Percentiles rank a stretch among this genome's conserved stretches.
phyloP scores from a whole-genome alignment of 108 stramenopile species.

The Cyclotella distinguenda region DNA sequence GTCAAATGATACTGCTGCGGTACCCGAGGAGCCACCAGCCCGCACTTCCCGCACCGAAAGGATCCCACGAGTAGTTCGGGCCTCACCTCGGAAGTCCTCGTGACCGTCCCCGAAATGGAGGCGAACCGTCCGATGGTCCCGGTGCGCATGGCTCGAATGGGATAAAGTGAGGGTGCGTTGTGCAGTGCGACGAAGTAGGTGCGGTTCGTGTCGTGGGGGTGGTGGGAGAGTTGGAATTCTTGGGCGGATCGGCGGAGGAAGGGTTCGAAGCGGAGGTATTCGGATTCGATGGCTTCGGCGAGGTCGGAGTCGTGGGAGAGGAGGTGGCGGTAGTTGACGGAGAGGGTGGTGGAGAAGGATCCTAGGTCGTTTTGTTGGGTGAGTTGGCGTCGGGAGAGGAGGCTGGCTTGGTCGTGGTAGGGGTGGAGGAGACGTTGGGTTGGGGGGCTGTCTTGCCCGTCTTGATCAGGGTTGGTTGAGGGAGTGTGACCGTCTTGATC shows the following conservation, averaged over 20 bases:
- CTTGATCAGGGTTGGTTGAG: neutral
- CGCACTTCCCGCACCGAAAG: slow-evolving; percentile 95
- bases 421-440: slow-evolving; percentile 55
- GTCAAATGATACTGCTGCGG: slow-evolving; percentile 97
- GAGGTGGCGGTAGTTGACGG: slow-evolving; percentile 74
- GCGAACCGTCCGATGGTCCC: slow-evolving; percentile 78
- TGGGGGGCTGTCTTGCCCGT: neutral
- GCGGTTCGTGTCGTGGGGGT: neutral
- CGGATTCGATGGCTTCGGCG: slow-evolving; percentile 80
- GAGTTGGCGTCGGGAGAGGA: slow-evolving; percentile 60
- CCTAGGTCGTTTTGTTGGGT: slow-evolving; percentile 8
- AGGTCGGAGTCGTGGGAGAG: slow-evolving; percentile 64
- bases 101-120: slow-evolving; percentile 90
- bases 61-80: slow-evolving; percentile 95
- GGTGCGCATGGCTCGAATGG: slow-evolving; percentile 75
- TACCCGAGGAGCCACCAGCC: slow-evolving; percentile 67
- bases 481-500: slow-evolving; percentile 22
- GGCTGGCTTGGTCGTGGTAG: slow-evolving; percentile 70
- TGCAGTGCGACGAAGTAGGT: slow-evolving; percentile 84
- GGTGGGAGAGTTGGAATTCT: slow-evolving; percentile 35
- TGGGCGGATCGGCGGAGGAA: slow-evolving; percentile 65
- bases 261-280: slow-evolving; percentile 88
- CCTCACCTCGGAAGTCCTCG: slow-evolving; percentile 94
- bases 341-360: slow-evolving; percentile 68
- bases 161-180: slow-evolving; percentile 60